Base-by-base conservation (phyloP, 164 flowering plant genomes). In the Tetracentron sinense region DNA sequence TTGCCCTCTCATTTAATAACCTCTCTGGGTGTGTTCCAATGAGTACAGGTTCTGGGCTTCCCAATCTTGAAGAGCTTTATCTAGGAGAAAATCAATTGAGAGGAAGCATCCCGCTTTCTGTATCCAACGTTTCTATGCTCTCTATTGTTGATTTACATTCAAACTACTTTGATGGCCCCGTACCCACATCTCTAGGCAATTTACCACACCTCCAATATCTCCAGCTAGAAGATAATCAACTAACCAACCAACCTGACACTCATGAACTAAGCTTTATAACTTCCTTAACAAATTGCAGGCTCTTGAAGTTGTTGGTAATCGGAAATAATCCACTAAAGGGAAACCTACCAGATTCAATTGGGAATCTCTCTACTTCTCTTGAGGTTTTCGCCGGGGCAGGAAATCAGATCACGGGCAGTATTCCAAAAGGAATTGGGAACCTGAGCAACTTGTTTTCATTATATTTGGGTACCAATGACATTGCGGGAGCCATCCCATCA, bases 371-470 rank as follows among this genome's bases (percentile, higher is more conserved):
- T 2, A 5, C 35, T 10, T 61, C 74, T 31, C 67, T 81, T 26
- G 20, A 56, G 27, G 1, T 1, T 6, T 55, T 80, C 30, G 5
- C 0, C 17, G 61, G 54, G 14, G 3, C 4, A 11, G 25, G n/a
- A 1, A 66, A 69, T 50, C 15, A 51, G 7, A 60, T 75, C 8
- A 56, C 15, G 6, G 78, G 80, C 19, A 48, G 0, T 5, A 76
- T 81, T 68, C 82, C 82, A 0, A 16, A 0, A 17, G 74, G 66
- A 47, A 67, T 82, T 61, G 78, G 78, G 2, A 77, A 75, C 28
- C 35, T 79, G 22, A 69, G 68, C 20, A 67, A 23, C 62, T 61
- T 76, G 50, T 12, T 50, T 0, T 16, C 0, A 0, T 57, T 81
- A 8, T 1, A 6, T 1, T 12, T 81, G n/a, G 15, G 8, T 7